A percentile compares a stretch with the other conserved stretches of the same genome.
Conservation (phyloP, 1,284 basidiomycete species). For the Fomitopsis palustris region DNA sequence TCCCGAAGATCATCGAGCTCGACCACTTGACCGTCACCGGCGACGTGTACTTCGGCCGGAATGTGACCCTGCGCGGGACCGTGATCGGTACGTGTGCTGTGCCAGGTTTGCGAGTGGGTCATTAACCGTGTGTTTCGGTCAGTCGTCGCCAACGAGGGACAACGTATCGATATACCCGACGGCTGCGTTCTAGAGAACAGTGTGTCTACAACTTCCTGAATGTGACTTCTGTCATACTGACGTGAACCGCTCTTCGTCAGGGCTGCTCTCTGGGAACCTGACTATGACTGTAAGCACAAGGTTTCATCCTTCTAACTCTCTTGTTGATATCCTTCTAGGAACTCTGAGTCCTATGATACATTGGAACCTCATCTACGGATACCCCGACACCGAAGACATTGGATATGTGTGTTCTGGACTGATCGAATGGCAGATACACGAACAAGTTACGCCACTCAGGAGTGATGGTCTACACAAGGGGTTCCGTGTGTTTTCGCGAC, state of each 20-base stretch:
- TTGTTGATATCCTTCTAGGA: neutral
- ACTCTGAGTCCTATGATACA: slow-evolving; percentile 1
- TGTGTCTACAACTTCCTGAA: slow-evolving; percentile 28
- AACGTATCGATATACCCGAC: slow-evolving; percentile 94
- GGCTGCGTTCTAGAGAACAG: slow-evolving; percentile 93
- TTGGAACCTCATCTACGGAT: too few relatives aligned
- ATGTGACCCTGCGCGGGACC: slow-evolving; percentile 84
- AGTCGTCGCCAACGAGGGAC: slow-evolving; percentile 90
- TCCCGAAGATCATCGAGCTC: slow-evolving; percentile 89
- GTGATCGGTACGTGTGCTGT: slow-evolving; percentile 58
- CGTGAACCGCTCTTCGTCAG: neutral
- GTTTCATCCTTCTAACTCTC: neutral
- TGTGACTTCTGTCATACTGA: neutral
- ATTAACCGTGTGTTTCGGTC: neutral
- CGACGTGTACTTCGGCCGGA: slow-evolving; percentile 93
- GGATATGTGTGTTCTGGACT: too few relatives aligned
- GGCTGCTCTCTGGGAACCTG: slow-evolving; percentile 28
- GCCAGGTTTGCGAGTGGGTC: neutral
- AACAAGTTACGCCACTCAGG: too few relatives aligned
- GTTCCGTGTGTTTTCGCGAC: too few relatives aligned
- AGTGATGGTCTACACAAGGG: too few relatives aligned
- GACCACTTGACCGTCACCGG: slow-evolving; percentile 97
- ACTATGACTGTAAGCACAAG: slow-evolving; percentile 23
- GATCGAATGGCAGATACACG: too few relatives aligned
- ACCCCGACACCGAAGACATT: too few relatives aligned